These are phyloP conservation scores for Nephelium lappaceum DNA, from an alignment of 345 rosid genomes.

Conservation along the genomic window DNA sequence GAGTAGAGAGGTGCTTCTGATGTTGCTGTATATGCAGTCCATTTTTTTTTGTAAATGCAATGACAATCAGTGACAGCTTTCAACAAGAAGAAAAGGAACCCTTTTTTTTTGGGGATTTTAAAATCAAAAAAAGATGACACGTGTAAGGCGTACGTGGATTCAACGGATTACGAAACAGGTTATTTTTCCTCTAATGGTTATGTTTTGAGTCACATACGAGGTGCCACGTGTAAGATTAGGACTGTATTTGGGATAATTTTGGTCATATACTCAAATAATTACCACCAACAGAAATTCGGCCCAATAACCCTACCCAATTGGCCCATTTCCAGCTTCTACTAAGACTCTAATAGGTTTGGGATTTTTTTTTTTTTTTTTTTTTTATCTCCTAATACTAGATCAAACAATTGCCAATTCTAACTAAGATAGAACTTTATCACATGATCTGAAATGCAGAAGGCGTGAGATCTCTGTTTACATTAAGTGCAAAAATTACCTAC, in stretches of 20 bases:
- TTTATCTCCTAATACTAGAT: too few species aligned
- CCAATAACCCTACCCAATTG: not conserved
- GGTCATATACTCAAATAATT: too few species aligned
- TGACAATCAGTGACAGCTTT: not conserved
- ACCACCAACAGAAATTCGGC: not conserved
- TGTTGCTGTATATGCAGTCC: conserved; percentile 42
- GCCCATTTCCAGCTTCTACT: not conserved
- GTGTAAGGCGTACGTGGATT: conserved; percentile 2
- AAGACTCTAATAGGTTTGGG: too few species aligned
- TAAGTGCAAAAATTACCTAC: too few species aligned
- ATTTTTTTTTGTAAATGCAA: conserved; percentile 10
- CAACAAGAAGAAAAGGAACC: not conserved
- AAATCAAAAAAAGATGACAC: not conserved
- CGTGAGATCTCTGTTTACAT: too few species aligned
- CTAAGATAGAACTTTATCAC: too few species aligned
- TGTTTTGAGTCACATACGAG: not conserved
- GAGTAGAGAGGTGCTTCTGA: conserved; percentile 36
- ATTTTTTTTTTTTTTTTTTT: too few species aligned
- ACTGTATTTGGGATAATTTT: too few species aligned
- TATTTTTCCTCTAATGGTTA: not conserved
- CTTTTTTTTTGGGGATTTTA: too few species aligned
- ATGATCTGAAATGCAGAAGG: too few species aligned
- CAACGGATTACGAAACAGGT: conserved; percentile 5
- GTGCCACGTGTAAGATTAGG: not conserved
- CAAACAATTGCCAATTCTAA: too few species aligned